Evolutionary conservation across 2,329 filamentous ascomycete genomes (phyloP).

Genomic region (Byssothecium circinans): DNA sequence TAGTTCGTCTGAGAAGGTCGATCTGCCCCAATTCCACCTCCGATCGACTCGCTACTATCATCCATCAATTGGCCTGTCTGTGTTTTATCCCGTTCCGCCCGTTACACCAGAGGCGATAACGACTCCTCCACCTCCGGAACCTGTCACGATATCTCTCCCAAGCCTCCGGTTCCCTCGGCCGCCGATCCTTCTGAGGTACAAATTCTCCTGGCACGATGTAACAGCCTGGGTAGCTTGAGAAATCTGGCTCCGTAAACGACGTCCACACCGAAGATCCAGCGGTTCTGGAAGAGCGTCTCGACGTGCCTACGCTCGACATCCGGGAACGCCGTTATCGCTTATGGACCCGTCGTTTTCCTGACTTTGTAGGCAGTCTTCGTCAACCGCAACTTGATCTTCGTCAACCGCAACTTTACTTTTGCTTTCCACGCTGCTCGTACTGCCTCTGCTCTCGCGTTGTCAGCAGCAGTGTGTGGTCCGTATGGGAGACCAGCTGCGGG

Average conservation of each 20-base stretch:
- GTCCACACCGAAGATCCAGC: neutral
- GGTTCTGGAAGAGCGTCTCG: neutral
- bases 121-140: slow-evolving; percentile 14
- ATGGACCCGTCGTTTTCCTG: too few relatives aligned
- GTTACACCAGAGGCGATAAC: slow-evolving; percentile 2
- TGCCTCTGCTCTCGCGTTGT: too few relatives aligned
- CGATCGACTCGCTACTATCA: neutral
- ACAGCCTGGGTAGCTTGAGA: slow-evolving; percentile 23
- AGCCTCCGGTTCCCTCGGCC: slow-evolving; percentile 13
- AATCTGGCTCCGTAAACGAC: slow-evolving; percentile 11
- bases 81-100: neutral
- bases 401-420: too few relatives aligned
- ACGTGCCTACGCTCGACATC: slow-evolving; percentile 3
- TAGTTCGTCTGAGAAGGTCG: neutral
- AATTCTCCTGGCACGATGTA: slow-evolving; percentile 30
- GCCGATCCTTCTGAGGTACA: slow-evolving; percentile 4
- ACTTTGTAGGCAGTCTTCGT: too few relatives aligned
- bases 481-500: too few relatives aligned
- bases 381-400: too few relatives aligned
- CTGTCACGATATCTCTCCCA: slow-evolving; percentile 24
- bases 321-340: neutral
- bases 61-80: neutral
- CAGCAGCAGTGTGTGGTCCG: too few relatives aligned
- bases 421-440: too few relatives aligned
- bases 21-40: neutral